Evolutionary conservation across 441 rosid species (phyloP), one percentile per base, ranked within the genome.

Genomic region (Jatropha podagrica): DNA sequence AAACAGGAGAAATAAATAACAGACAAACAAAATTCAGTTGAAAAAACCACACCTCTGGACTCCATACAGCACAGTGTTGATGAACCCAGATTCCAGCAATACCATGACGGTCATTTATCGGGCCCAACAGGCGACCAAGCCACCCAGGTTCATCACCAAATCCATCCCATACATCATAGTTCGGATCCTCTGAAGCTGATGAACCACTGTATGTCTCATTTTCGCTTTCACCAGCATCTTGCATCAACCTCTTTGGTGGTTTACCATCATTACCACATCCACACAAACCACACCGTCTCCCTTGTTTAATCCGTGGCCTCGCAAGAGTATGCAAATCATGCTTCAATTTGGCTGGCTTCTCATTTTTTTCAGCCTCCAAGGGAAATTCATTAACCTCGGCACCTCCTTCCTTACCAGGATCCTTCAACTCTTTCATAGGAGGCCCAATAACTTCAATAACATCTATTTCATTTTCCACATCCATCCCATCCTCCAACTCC

Each of bases 1-100:
- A 63, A 65, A 71, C 48, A 15, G 49, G 20, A 54, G 52, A 74
- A 38, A 48, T 49, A 64, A 70, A 77, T 52, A 55, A 40, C n/a
- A 75, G 9, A 56, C 52, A 55, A 69, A 27, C 58, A 74, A 74
- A 76, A 52, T 63, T 69, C 27, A 23, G 64, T 58, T 9, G 23
- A 23, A 42, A 79, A 78, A 38, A 80, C 65, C 75, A 65, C 79
- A 94, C 99, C 99, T 96, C 99, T 18, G 99, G 99, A 88, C 99
- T 96, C 98, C 98, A 96, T 55, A 96, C 98, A 27, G 99, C 98
- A 77, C 99, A 96, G 63, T 91, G 86, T 86, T 92, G 99, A 86
- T 94, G 99, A 87, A 94, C 98, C 99, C 99, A 96, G 65, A 90
- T 96, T 83, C 98, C 90, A 83, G 99, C 93, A 82, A 96, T 94